Conservation (phyloP, 2,329 filamentous ascomycete species). For the Ophiognomonia clavigignenti-juglandacearum region DNA sequence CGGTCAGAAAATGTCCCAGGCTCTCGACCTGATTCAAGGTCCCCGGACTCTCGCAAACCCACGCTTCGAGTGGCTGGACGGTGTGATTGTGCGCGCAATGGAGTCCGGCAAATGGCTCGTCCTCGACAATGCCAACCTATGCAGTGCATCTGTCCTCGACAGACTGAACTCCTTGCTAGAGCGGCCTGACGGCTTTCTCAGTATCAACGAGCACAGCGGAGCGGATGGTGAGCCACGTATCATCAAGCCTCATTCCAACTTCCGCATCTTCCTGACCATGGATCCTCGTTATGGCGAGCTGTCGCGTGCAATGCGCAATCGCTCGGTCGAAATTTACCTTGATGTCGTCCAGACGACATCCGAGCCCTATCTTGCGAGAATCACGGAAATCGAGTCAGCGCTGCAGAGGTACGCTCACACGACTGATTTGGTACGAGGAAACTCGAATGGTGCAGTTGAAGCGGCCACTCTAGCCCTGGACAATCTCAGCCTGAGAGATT, state of each 20-base stretch:
- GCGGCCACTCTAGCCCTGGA: constrained; percentile 39
- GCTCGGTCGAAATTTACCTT: constrained; percentile 85
- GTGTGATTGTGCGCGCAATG: constrained; percentile 82
- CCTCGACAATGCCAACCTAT: constrained; percentile 95
- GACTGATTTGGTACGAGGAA: constrained; percentile 19
- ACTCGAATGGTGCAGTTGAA: constrained; percentile 23
- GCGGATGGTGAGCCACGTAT: constrained; percentile 75
- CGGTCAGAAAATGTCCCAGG: constrained; percentile 40
- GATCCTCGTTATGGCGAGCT: constrained; percentile 90
- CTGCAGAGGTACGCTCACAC: constrained; percentile 37
- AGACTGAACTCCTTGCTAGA: constrained; percentile 92
- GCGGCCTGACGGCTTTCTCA: constrained; percentile 72
- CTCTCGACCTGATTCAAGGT: constrained; percentile 44
- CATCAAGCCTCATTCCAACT: constrained; percentile 77
- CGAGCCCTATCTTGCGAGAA: constrained; percentile 30
- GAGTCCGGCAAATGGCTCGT: constrained; percentile 87
- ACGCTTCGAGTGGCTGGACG: constrained; percentile 94
- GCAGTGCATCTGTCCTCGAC: constrained; percentile 90
- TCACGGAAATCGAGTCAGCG: constrained; percentile 44
- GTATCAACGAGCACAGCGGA: constrained; percentile 89
- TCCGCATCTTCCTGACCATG: constrained; percentile 90
- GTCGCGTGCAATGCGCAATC: constrained; percentile 93
- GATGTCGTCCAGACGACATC: constrained; percentile 35
- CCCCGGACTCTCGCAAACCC: constrained; percentile 62
- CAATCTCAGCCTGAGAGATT: constrained; percentile 42